These are phyloP conservation scores for Babesia caballi DNA, from an alignment of 169 alveolate species.

Conservation along the genomic window DNA sequence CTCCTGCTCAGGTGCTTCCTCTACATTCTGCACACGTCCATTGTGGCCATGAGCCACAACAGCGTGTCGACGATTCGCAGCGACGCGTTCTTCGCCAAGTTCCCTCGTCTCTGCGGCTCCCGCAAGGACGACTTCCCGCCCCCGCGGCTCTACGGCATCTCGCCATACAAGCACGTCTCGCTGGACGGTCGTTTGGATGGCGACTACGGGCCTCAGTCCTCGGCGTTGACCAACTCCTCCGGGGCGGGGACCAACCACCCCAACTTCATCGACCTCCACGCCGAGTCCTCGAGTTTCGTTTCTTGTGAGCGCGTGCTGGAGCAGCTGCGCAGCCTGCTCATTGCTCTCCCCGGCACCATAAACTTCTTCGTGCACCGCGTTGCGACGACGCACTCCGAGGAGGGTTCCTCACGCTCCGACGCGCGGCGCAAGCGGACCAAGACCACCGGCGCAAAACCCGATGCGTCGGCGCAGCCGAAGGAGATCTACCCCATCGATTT, in stretches of 20 bases:
- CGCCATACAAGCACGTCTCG: constrained; percentile 13
- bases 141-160: constrained; percentile 5
- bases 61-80: constrained; percentile 18
- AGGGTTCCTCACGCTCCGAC: constrained; percentile 4
- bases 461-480: not conserved
- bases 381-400: constrained; percentile 17
- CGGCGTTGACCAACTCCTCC: not conserved
- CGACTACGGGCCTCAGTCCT: too few relatives aligned
- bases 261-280: constrained; percentile 40
- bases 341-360: constrained; percentile 69
- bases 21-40: constrained; percentile 67
- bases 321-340: constrained; percentile 70
- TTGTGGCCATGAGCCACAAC: constrained; percentile 55
- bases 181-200: constrained; percentile 1
- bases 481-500: constrained; percentile 67
- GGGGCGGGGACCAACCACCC: constrained; percentile 10
- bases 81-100: constrained; percentile 27
- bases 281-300: constrained; percentile 56
- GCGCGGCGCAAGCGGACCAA: constrained; percentile 16
- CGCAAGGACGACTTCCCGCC: constrained; percentile 31
- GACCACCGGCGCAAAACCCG: not conserved
- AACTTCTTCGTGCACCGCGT: constrained; percentile 45
- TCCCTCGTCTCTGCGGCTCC: constrained; percentile 12
- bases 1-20: constrained; percentile 60
- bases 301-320: constrained; percentile 74